A percentile compares a stretch with the other conserved stretches of the same genome.
Conservation (phyloP, 129 eudicot species). For the Arctium lappa region DNA sequence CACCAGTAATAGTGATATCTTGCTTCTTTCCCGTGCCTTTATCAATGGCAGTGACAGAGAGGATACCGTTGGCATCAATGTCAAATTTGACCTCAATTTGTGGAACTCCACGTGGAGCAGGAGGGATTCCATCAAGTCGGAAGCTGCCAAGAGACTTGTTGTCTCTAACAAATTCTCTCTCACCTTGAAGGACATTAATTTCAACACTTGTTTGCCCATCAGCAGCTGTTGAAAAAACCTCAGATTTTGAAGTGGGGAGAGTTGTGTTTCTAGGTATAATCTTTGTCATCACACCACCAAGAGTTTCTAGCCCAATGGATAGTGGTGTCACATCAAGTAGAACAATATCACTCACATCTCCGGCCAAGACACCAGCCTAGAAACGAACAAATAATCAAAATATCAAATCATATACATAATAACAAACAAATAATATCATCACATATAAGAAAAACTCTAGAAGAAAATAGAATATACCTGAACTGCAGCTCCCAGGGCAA, state of each 20-base stretch:
- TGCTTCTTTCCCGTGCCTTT: conserved; percentile 98
- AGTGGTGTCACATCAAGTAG: conserved; percentile 94
- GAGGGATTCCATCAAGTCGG: conserved; percentile 96
- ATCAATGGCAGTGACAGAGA: conserved; percentile 84
- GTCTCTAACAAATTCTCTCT: conserved; percentile 96
- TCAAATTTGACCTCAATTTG: conserved; percentile 97
- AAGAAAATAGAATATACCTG: conserved; percentile 44
- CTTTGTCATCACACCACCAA: conserved; percentile 98
- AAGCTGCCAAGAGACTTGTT: conserved; percentile 95
- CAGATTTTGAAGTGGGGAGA: conserved; percentile 94
- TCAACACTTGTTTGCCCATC: conserved; percentile 99
- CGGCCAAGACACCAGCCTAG: conserved; percentile 97
- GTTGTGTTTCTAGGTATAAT: conserved; percentile 93
- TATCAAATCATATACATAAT: not conserved
- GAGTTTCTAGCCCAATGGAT: conserved; percentile 90
- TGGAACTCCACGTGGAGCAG: conserved; percentile 99
- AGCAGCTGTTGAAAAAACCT: conserved; percentile 97
- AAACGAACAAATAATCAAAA: not conserved
- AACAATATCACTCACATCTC: conserved; percentile 98
- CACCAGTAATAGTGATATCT: conserved; percentile 98
- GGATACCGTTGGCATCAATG: conserved; percentile 94
- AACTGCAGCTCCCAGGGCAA: conserved; percentile 98
- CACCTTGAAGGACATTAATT: conserved; percentile 94
- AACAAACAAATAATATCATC: not conserved
- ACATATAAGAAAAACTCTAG: not conserved